phyloP scores from a whole-genome alignment of 495 filamentous ascomycete species.

The Monascus purpureus region DNA sequence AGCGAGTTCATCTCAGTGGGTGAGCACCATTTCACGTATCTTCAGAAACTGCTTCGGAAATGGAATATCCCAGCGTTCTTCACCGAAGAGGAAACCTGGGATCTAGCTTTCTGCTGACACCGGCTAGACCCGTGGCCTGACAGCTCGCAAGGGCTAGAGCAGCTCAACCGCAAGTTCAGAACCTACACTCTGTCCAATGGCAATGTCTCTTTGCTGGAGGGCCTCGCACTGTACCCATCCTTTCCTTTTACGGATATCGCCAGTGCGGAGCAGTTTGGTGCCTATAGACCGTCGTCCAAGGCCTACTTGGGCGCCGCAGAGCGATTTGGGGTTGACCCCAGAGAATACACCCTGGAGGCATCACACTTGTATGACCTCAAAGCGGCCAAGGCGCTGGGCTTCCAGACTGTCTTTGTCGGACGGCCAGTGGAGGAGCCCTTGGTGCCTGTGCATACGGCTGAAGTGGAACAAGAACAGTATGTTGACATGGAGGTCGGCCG shows the following conservation, averaged over 20 bases:
- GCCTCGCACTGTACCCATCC: slow-evolving; percentile 40
- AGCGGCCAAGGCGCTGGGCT: slow-evolving; percentile 47
- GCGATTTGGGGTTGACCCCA: slow-evolving; percentile 39
- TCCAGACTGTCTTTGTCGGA: slow-evolving; percentile 67
- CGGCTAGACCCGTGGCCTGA: slow-evolving; percentile 57
- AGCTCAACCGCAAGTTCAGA: slow-evolving; percentile 38
- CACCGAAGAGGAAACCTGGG: slow-evolving; percentile 38
- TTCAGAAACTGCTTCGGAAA: slow-evolving; percentile 40
- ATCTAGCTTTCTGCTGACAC: slow-evolving; percentile 55
- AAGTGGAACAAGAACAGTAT: slow-evolving; percentile 41
- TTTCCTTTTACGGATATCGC: slow-evolving; percentile 49
- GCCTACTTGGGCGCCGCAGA: slow-evolving; percentile 55
- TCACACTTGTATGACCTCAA: slow-evolving; percentile 57
- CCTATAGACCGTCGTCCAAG: slow-evolving; percentile 59
- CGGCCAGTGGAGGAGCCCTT: slow-evolving; percentile 50
- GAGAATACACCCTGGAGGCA: slow-evolving; percentile 64
- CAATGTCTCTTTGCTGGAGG: slow-evolving; percentile 50
- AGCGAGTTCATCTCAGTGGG: slow-evolving; percentile 45
- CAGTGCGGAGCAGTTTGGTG: slow-evolving; percentile 56
- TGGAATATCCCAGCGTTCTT: slow-evolving; percentile 45
- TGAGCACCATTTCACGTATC: slow-evolving; percentile 49
- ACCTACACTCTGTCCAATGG: slow-evolving; percentile 64
- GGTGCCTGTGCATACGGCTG: slow-evolving; percentile 32
- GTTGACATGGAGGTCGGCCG: slow-evolving; percentile 26
- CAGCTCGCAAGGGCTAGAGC: slow-evolving; percentile 37